Conservation (phyloP, 2,329 filamentous ascomycete genomes). For the Calonectria pteridis region DNA sequence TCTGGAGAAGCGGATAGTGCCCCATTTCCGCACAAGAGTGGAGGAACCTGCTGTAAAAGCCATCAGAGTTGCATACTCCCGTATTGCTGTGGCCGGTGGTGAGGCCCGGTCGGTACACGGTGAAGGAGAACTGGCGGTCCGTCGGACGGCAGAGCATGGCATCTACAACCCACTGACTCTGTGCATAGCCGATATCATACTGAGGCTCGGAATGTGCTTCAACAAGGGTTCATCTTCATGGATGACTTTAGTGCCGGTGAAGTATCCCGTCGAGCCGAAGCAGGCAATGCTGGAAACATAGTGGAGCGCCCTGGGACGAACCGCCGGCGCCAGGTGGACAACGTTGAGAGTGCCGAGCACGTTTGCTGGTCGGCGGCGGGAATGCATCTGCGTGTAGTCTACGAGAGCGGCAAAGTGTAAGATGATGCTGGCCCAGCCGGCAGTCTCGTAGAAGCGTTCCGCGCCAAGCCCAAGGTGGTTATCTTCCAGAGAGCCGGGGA, state of each 20-base stretch:
- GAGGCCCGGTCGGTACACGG: neutral
- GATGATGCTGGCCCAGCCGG: neutral
- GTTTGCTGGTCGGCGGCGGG: neutral
- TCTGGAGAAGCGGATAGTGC: neutral
- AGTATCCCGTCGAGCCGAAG: neutral
- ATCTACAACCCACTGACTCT: neutral
- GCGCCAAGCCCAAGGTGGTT: neutral
- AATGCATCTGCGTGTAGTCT: neutral
- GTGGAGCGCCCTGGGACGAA: neutral
- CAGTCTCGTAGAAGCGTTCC: neutral
- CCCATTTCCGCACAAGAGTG: neutral
- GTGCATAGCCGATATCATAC: neutral
- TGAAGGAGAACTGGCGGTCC: neutral
- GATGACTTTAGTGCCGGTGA: neutral
- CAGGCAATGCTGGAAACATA: neutral
- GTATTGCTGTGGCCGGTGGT: neutral
- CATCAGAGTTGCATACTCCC: neutral
- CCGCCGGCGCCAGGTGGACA: neutral
- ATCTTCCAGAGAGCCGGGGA: neutral
- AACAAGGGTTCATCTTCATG: neutral
- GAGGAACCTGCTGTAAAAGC: neutral
- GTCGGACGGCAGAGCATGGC: neutral
- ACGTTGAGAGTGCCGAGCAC: neutral
- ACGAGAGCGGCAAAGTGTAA: neutral
- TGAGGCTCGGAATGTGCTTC: neutral